Conservation (phyloP, 371 early-diverging fungal genomes). For the Batrachochytrium dendrobatidis region DNA sequence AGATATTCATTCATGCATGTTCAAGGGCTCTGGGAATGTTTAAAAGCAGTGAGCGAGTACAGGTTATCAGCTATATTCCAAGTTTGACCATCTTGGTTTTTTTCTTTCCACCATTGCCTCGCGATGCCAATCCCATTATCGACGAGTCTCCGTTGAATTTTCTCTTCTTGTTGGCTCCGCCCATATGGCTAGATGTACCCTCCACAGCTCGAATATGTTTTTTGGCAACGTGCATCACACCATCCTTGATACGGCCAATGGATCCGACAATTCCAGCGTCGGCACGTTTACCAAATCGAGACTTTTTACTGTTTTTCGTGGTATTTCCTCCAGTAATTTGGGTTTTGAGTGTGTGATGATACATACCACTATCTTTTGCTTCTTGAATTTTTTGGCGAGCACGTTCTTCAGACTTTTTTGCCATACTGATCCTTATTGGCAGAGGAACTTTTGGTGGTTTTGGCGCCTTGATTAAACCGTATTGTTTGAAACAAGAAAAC, state of each 20-base stretch:
- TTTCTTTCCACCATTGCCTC: too few species aligned
- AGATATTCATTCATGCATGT: too few species aligned
- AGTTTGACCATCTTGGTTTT: too few species aligned
- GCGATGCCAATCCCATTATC: too few species aligned
- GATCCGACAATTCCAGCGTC: background rate
- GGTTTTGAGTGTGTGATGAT: slow-evolving; percentile 30
- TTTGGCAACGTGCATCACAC: background rate
- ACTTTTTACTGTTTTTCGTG: background rate
- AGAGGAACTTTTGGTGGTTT: slow-evolving; percentile 20
- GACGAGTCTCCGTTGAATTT: too few species aligned
- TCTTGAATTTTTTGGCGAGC: slow-evolving; percentile 21
- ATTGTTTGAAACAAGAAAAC: background rate
- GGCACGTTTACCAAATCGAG: background rate
- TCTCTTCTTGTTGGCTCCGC: too few species aligned
- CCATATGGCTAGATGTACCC: too few species aligned
- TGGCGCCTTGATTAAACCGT: slow-evolving; percentile 6
- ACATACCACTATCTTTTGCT: slow-evolving; percentile 42
- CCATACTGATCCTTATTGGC: slow-evolving; percentile 20
- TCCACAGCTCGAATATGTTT: too few species aligned
- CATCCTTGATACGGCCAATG: background rate
- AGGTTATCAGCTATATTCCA: too few species aligned
- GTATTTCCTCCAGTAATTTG: slow-evolving; percentile 17
- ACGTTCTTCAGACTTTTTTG: slow-evolving; percentile 17
- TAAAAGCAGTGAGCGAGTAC: too few species aligned
- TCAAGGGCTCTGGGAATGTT: too few species aligned